These are phyloP conservation scores for Ephemerocybe angulata DNA, from an alignment of 768 basidiomycete genomes.

Conservation along the genomic window DNA sequence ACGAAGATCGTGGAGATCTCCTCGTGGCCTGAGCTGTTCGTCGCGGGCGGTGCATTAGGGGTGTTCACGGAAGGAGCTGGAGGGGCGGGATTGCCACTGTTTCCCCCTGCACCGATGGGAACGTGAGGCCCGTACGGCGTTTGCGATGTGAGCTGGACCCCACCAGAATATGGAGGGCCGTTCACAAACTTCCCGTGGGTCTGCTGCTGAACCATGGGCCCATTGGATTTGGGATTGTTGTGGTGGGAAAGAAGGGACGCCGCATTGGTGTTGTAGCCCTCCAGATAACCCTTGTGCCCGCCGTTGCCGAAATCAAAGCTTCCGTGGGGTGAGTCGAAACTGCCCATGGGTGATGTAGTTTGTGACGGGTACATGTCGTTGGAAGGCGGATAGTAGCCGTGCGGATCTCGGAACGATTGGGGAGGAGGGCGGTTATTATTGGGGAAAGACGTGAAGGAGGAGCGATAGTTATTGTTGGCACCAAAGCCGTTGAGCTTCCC, in stretches of 20 bases:
- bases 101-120: constrained; percentile 34
- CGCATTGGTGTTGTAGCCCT: constrained; percentile 21
- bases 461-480: constrained; percentile 24
- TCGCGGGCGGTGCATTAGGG: constrained; percentile 22
- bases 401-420: constrained; percentile 33
- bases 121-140: constrained; percentile 74
- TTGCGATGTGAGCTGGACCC: constrained; percentile 60
- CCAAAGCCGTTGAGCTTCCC: constrained; percentile 35
- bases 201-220: constrained; percentile 24
- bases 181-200: constrained; percentile 25
- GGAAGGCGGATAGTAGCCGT: constrained; percentile 29
- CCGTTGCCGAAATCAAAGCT: constrained; percentile 33
- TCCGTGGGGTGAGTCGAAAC: constrained; percentile 33
- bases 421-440: constrained; percentile 41
- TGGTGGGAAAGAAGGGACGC: background rate
- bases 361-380: constrained; percentile 34
- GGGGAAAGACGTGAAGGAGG: constrained; percentile 37
- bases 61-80: constrained; percentile 25
- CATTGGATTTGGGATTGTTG: constrained; percentile 11
- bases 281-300: constrained; percentile 29
- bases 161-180: constrained; percentile 25
- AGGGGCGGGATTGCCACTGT: constrained; percentile 14
- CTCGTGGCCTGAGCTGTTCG: constrained; percentile 47
- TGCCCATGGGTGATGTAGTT: constrained; percentile 38
- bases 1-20: constrained; percentile 98